These are phyloP conservation scores for Ophiostoma perfectum DNA, from an alignment of 2,329 filamentous ascomycete genomes.

Conservation along the genomic window DNA sequence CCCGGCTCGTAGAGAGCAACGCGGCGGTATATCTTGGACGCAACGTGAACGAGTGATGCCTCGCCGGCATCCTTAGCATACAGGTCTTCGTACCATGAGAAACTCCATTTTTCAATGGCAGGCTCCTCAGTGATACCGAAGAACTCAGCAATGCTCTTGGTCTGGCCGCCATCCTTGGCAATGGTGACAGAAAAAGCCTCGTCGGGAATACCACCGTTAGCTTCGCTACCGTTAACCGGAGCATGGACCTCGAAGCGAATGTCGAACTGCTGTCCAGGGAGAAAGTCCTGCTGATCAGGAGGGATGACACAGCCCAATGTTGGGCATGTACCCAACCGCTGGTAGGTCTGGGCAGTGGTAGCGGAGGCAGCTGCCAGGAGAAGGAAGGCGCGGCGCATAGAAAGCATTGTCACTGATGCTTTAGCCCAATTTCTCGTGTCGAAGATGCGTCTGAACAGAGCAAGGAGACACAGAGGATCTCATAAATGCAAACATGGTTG, in stretches of 20 bases:
- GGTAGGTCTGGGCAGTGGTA: constrained; percentile 47
- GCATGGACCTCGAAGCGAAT: constrained; percentile 54
- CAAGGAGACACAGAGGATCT: not conserved
- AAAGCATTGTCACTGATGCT: not conserved
- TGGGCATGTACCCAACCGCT: constrained; percentile 55
- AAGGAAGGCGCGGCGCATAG: not conserved
- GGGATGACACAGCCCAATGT: constrained; percentile 55
- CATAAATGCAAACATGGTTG: not conserved
- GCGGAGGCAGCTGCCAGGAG: not conserved
- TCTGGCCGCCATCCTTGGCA: constrained; percentile 7
- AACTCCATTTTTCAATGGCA: constrained; percentile 65
- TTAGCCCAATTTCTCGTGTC: not conserved
- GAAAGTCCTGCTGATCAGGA: constrained; percentile 67
- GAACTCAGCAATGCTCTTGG: constrained; percentile 21
- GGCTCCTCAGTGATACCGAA: constrained; percentile 26
- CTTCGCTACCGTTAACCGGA: constrained; percentile 38
- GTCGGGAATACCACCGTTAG: constrained; percentile 27
- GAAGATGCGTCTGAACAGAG: not conserved
- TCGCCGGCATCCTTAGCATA: constrained; percentile 67
- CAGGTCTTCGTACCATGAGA: constrained; percentile 79
- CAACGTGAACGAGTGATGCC: constrained; percentile 71
- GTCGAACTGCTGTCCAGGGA: constrained; percentile 49
- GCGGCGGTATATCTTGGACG: constrained; percentile 70
- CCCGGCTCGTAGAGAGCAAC: constrained; percentile 74
- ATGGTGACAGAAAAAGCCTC: constrained; percentile 21